These are phyloP conservation scores for Diaporthe citri DNA, from an alignment of 2,329 filamentous ascomycete genomes.

Conservation along the genomic window DNA sequence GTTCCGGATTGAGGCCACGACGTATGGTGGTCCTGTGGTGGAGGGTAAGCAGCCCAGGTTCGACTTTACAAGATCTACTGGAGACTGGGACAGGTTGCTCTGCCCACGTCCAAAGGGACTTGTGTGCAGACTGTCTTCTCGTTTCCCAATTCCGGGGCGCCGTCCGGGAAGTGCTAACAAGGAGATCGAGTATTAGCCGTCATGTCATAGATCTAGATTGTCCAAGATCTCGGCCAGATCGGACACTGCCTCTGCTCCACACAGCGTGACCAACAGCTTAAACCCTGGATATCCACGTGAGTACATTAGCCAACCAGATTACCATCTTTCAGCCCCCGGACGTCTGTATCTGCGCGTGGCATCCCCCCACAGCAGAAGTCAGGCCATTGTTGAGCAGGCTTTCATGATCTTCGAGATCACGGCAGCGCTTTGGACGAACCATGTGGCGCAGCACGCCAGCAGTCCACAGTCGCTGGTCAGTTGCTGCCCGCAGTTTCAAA, in stretches of 20 bases:
- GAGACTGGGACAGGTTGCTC: neutral
- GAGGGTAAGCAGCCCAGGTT: neutral
- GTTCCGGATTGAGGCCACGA: neutral
- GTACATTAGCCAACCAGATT: neutral
- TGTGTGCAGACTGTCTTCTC: neutral
- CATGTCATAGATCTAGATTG: neutral
- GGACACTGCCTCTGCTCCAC: conserved; percentile 5
- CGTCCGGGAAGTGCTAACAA: neutral
- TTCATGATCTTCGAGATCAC: neutral
- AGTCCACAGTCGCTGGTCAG: neutral
- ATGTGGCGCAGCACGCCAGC: neutral
- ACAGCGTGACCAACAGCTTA: neutral
- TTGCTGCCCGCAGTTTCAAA: neutral
- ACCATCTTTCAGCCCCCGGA: neutral
- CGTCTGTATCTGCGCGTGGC: neutral
- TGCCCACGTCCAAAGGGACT: neutral
- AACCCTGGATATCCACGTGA: neutral
- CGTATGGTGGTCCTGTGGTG: neutral
- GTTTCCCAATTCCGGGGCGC: neutral
- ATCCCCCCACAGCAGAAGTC: neutral
- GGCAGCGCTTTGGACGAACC: neutral
- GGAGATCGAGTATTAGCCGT: neutral
- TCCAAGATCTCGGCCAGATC: conserved; percentile 11
- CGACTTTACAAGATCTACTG: neutral
- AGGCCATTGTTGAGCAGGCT: conserved; percentile 4